Evolutionary conservation across 495 filamentous ascomycete species (phyloP).

Genomic region (Aspergillus steynii): DNA sequence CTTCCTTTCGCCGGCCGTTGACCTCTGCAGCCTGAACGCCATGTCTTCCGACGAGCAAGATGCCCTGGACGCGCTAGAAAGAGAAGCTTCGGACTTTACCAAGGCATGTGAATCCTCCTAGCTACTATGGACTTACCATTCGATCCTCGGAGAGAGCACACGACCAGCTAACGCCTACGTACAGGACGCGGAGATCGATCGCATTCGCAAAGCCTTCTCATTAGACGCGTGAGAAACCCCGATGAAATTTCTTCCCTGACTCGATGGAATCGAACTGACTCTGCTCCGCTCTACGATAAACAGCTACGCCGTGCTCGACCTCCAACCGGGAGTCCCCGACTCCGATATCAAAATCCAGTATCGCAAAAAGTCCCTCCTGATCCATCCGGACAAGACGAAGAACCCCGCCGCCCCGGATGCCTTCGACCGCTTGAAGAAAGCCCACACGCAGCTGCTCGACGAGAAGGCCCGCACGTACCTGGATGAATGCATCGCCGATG

Average conservation of each 20-base stretch:
- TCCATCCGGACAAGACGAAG: constrained; percentile 96
- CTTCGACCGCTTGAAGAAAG: constrained; percentile 96
- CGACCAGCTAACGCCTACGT: constrained; percentile 4
- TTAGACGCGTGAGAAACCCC: constrained; percentile 74
- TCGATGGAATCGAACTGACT: not conserved
- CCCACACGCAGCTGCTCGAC: constrained; percentile 86
- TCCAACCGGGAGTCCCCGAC: constrained; percentile 92
- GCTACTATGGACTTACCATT: not conserved
- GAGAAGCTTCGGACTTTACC: constrained; percentile 83
- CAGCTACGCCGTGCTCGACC: constrained; percentile 91
- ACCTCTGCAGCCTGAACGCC: constrained; percentile 2
- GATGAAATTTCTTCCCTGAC: constrained; percentile 1
- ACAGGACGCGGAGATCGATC: constrained; percentile 93
- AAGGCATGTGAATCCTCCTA: constrained; percentile 56
- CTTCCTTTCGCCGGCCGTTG: constrained; percentile 6
- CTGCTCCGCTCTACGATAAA: not conserved
- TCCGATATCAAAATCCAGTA: constrained; percentile 94
- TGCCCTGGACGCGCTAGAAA: constrained; percentile 79
- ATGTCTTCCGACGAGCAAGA: constrained; percentile 69
- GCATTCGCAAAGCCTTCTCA: constrained; percentile 86
- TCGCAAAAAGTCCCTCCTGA: constrained; percentile 94
- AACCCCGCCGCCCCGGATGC: constrained; percentile 91
- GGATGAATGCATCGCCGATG: constrained; percentile 94
- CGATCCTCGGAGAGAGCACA: not conserved
- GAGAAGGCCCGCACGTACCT: constrained; percentile 84